A percentile compares a stretch with the other conserved stretches of the same genome.
Evolutionary conservation across 140 eudicot genomes (phyloP).

Genomic region (Senecio squalidus): DNA sequence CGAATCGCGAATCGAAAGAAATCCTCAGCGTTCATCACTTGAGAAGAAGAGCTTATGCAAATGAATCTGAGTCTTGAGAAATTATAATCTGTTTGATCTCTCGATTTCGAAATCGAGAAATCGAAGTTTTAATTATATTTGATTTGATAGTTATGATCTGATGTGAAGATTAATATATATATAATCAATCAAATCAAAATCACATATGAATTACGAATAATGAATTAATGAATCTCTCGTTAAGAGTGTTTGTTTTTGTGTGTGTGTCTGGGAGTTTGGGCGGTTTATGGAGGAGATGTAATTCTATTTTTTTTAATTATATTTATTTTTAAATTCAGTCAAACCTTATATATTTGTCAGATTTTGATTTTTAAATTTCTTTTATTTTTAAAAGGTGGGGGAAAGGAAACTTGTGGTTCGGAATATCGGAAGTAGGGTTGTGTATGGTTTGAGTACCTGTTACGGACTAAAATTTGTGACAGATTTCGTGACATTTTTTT

Average conservation of each 20-base stretch:
- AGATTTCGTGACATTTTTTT: too few species aligned
- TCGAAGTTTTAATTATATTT: not conserved
- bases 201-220: not conserved
- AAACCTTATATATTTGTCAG: too few species aligned
- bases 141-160: conserved; percentile 20
- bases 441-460: too few species aligned
- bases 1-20: not conserved
- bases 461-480: too few species aligned
- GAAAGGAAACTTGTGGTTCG: too few species aligned
- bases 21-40: conserved; percentile 10
- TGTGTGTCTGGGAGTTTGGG: conserved; percentile 38
- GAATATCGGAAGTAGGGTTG: too few species aligned
- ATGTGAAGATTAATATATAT: conserved; percentile 18
- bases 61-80: conserved; percentile 17
- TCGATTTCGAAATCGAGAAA: conserved; percentile 15
- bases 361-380: too few species aligned
- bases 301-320: too few species aligned
- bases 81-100: conserved; percentile 11
- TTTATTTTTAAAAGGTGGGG: too few species aligned
- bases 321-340: too few species aligned
- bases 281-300: conserved; percentile 19
- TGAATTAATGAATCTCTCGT: conserved; percentile 21
- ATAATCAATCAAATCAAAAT: conserved; percentile 12
- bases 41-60: conserved; percentile 2
- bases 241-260: conserved; percentile 23